These are phyloP conservation scores for Mangifera indica DNA, from an alignment of 345 rosid species.

Conservation along the genomic window DNA sequence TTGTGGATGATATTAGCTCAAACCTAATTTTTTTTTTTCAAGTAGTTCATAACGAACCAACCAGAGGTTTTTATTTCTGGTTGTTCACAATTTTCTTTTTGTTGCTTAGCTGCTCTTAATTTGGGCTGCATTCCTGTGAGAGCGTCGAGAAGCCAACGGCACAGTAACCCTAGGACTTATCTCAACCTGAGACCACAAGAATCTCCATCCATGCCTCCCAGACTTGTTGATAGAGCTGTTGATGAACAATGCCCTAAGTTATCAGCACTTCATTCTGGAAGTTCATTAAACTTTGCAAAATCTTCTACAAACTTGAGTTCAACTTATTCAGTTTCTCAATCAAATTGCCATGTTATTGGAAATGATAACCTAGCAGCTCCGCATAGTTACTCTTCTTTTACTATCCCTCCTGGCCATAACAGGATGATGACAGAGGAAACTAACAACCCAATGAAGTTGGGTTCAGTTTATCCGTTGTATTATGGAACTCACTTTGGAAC, in stretches of 20 bases:
- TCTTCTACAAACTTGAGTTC: slow-evolving; percentile 22
- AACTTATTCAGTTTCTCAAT: slow-evolving; percentile 26
- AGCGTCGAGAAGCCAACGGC: slow-evolving; percentile 98
- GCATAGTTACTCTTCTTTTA: slow-evolving; percentile 38
- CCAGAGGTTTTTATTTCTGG: not conserved
- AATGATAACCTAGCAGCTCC: slow-evolving; percentile 33
- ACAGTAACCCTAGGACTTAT: slow-evolving; percentile 76
- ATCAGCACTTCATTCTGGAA: slow-evolving; percentile 28
- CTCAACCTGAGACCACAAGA: slow-evolving; percentile 67
- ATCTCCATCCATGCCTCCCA: slow-evolving; percentile 37
- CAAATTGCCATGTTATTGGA: slow-evolving; percentile 25
- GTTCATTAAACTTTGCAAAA: slow-evolving; percentile 35
- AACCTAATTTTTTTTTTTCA: slow-evolving; percentile 5
- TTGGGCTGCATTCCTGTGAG: slow-evolving; percentile 87
- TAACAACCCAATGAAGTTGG: slow-evolving; percentile 34
- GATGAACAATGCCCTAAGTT: slow-evolving; percentile 40
- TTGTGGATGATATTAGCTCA: slow-evolving; percentile 15
- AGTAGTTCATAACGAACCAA: not conserved
- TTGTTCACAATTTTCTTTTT: slow-evolving; percentile 11
- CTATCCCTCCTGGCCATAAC: slow-evolving; percentile 26
- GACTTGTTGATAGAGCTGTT: slow-evolving; percentile 28
- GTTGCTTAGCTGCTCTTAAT: slow-evolving; percentile 78
- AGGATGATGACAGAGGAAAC: slow-evolving; percentile 38
- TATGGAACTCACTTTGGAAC: slow-evolving; percentile 50
- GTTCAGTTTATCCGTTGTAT: slow-evolving; percentile 70